phyloP scores from a whole-genome alignment of 768 basidiomycete species.

The Coprinopsis sp. region DNA sequence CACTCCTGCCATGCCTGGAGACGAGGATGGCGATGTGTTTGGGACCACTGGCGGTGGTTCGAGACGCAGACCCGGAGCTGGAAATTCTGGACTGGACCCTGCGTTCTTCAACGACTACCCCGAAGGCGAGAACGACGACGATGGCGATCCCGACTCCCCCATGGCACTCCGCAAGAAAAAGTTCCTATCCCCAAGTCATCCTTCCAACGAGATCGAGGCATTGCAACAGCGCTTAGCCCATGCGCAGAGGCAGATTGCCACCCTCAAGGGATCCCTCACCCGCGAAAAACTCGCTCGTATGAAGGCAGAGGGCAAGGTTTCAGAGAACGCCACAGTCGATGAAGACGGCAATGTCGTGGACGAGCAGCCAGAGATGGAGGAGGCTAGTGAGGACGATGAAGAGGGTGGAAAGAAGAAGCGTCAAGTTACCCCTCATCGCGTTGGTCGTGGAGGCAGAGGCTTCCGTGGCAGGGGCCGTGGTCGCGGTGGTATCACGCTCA shows the following conservation, averaged over 20 bases:
- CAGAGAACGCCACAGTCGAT: constrained; percentile 26
- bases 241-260: constrained; percentile 80
- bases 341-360: constrained; percentile 36
- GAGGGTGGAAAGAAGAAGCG: constrained; percentile 36
- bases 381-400: constrained; percentile 32
- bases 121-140: constrained; percentile 4
- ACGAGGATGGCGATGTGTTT: constrained; percentile 66
- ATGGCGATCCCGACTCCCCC: constrained; percentile 9
- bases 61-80: constrained; percentile 55
- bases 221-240: constrained; percentile 79
- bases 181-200: constrained; percentile 70
- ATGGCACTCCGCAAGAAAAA: constrained; percentile 6
- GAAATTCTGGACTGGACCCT: constrained; percentile 35
- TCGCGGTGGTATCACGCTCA: constrained; percentile 50
- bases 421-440: constrained; percentile 50
- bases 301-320: constrained; percentile 20
- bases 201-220: constrained; percentile 76
- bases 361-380: constrained; percentile 44
- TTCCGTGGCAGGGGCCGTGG: constrained; percentile 36
- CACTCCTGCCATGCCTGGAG: constrained; percentile 54
- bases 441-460: constrained; percentile 30
- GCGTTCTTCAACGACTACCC: constrained; percentile 25
- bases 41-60: constrained; percentile 56
- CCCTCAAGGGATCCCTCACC: constrained; percentile 72
- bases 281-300: constrained; percentile 82